Evolutionary conservation across 768 basidiomycete species (phyloP).

Genomic region (Pleurotus cornucopiae): DNA sequence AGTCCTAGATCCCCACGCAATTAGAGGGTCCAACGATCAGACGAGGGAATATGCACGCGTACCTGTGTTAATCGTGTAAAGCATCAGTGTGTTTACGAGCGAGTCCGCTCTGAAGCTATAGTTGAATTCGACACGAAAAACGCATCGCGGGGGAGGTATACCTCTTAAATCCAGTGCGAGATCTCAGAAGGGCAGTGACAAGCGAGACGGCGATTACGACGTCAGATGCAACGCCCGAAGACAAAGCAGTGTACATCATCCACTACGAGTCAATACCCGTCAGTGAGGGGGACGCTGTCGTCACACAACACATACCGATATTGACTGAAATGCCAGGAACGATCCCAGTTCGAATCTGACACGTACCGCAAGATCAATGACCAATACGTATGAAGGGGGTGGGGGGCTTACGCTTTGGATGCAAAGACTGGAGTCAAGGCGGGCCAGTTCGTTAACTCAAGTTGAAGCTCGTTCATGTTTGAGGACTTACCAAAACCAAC

Average conservation of each 20-base stretch:
- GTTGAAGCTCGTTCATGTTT: not conserved
- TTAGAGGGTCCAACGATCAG: not conserved
- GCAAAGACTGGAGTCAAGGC: constrained; percentile 19
- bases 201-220: constrained; percentile 36
- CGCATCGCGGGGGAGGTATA: constrained; percentile 9
- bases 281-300: not conserved
- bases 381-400: too few species aligned
- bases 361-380: not conserved
- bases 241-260: constrained; percentile 25
- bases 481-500: not conserved
- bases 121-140: not conserved
- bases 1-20: constrained; percentile 12
- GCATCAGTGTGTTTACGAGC: constrained; percentile 35
- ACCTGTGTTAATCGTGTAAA: constrained; percentile 43
- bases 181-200: constrained; percentile 35
- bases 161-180: constrained; percentile 30
- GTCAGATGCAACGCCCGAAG: constrained; percentile 38
- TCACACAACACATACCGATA: not conserved
- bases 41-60: not conserved
- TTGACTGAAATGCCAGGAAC: not conserved
- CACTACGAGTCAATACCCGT: constrained; percentile 13
- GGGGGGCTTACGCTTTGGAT: constrained; percentile 20
- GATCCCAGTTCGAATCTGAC: not conserved
- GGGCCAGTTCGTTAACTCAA: not conserved
- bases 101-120: constrained; percentile 28